phyloP scores from a whole-genome alignment of 1,284 basidiomycete genomes.

The Ceratobasidium sp. region DNA sequence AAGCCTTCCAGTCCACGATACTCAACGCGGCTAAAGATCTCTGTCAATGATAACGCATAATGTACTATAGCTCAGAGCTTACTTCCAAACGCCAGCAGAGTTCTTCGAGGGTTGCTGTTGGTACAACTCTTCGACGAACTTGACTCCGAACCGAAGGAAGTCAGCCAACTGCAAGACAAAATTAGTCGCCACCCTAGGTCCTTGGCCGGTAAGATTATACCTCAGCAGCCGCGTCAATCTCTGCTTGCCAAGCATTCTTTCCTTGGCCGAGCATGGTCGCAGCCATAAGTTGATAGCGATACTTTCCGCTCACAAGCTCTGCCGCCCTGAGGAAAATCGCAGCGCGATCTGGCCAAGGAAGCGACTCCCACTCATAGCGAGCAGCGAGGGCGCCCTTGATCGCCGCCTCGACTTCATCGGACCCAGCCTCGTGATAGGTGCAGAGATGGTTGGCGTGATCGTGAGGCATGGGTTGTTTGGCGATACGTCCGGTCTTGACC shows the following conservation, averaged over 20 bases:
- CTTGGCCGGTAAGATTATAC: slow-evolving; percentile 52
- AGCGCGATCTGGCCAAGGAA: slow-evolving; percentile 96
- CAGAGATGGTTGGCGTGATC: slow-evolving; percentile 83
- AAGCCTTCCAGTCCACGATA: slow-evolving; percentile 98
- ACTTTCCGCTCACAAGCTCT: slow-evolving; percentile 92
- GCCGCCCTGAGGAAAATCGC: slow-evolving; percentile 98
- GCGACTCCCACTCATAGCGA: slow-evolving; percentile 86
- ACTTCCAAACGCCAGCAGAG: slow-evolving; percentile 93
- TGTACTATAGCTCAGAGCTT: slow-evolving; percentile 53
- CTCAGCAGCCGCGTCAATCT: slow-evolving; percentile 99
- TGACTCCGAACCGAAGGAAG: slow-evolving; percentile 96
- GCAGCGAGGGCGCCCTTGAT: slow-evolving; percentile 90
- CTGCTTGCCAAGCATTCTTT: slow-evolving; percentile 99
- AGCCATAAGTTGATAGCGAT: slow-evolving; percentile 92
- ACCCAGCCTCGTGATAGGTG: slow-evolving; percentile 88
- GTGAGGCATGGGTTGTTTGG: slow-evolving; percentile 82
- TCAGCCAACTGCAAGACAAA: slow-evolving; percentile 70
- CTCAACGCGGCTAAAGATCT: slow-evolving; percentile 77
- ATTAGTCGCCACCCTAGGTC: slow-evolving; percentile 10
- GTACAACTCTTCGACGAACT: slow-evolving; percentile 96
- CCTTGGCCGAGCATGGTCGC: slow-evolving; percentile 98
- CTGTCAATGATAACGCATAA: slow-evolving; percentile 9
- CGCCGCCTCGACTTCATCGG: slow-evolving; percentile 75
- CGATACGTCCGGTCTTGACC: slow-evolving; percentile 84
- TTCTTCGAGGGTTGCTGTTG: slow-evolving; percentile 89